Base-by-base conservation (phyloP, 2,329 filamentous ascomycete genomes). In the Cyphellophora attinorum region DNA sequence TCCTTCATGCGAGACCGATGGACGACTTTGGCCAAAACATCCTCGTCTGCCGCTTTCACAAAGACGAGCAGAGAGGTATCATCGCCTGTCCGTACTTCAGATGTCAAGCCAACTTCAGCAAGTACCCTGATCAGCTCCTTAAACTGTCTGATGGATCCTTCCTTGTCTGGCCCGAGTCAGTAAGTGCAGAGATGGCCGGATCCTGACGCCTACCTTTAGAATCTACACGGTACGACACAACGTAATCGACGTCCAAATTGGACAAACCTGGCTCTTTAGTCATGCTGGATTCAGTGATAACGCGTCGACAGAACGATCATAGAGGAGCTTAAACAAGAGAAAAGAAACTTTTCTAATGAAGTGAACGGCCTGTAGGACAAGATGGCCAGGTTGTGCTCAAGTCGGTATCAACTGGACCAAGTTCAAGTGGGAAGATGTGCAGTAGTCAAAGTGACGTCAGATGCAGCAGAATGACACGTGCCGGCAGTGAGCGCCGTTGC, bases 1-100 rank as follows among this genome's bases (percentile, higher is more conserved):
- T 96, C 91, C 54, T 86, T 83, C 12, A 95, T 79, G 45, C 91
- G 82, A 37, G 83, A 84, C 45, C 85, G 76, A 59, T 94, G 93
- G 32, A 94, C 74, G 51, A 93, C 84, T 45, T 79, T 76, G 40
- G 74, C 74, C 40, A 98, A 69, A 44, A 86, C 75, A 48, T 77
- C 69, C 42, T 81, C 70, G 14, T 85, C 86, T 21, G 81, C 78
- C 27, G 93, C 75, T 53, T 80, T 82, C 53, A 88, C 72, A 55
- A 94, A 95, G 47, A 96, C 63, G 31, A 96, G 69, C 25, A 96
- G 65, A 3, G 84, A 84, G 37, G 74, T 68, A 17, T 77, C 72
- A 46, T 81, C 76, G 37, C 85, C 86, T 50, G 79, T 76, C 44
- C 91, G 82, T 33, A 94, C 88, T 61, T 95, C 85, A 6, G 84